A percentile compares a stretch with the other conserved stretches of the same genome.
Conservation (phyloP, 2,329 filamentous ascomycete species). For the Colletotrichum godetiae region DNA sequence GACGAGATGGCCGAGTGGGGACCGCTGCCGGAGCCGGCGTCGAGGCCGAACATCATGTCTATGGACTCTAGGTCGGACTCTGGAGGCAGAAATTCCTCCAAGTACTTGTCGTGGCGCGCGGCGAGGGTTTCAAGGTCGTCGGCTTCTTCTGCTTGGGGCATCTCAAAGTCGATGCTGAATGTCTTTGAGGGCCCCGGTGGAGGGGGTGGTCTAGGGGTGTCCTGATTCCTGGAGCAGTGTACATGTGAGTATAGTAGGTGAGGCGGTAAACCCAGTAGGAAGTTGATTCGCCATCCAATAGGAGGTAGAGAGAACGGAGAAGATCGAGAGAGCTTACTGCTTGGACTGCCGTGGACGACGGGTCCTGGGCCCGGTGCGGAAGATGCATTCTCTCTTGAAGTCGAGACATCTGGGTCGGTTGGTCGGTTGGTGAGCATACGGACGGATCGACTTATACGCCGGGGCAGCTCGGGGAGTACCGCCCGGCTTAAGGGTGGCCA, state of each 20-base stretch:
- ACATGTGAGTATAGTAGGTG: slow-evolving; percentile 35
- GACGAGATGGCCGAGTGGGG: slow-evolving; percentile 35
- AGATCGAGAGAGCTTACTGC: slow-evolving; percentile 49
- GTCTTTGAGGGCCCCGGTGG: slow-evolving; percentile 58
- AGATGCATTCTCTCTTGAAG: slow-evolving; percentile 65
- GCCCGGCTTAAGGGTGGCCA: background rate
- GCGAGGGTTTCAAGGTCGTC: slow-evolving; percentile 56
- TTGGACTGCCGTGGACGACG: slow-evolving; percentile 57
- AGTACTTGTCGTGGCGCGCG: slow-evolving; percentile 52
- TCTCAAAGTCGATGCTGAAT: slow-evolving; percentile 64
- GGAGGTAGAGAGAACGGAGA: background rate
- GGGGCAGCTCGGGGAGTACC: slow-evolving; percentile 10
- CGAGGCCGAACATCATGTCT: slow-evolving; percentile 25
- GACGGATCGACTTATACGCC: slow-evolving; percentile 21
- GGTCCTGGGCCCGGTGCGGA: slow-evolving; percentile 61
- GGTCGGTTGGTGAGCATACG: slow-evolving; percentile 15
- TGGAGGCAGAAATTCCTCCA: slow-evolving; percentile 53
- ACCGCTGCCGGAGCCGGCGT: background rate
- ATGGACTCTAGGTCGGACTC: slow-evolving; percentile 39
- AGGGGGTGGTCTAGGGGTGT: slow-evolving; percentile 40
- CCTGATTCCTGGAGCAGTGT: slow-evolving; percentile 36
- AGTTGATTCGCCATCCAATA: background rate
- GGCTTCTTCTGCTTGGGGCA: slow-evolving; percentile 52
- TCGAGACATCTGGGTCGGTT: slow-evolving; percentile 57
- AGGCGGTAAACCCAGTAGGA: background rate